Evolutionary conservation across 345 rosid genomes (phyloP), one percentile per base, ranked within the genome.

Genomic region (Gossypium sturtianum): DNA sequence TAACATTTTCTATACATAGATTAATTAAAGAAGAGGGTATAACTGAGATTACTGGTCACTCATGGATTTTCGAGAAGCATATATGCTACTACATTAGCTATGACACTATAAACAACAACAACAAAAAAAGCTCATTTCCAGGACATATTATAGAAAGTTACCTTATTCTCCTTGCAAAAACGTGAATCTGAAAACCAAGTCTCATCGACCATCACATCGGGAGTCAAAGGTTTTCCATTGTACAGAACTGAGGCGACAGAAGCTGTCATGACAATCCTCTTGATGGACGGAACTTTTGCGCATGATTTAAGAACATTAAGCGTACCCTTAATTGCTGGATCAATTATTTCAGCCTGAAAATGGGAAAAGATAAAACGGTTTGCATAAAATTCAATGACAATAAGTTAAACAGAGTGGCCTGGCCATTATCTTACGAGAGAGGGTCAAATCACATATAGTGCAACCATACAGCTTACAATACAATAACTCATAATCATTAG

Each of bases 321-420:
- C 12, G 87, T 84, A 41, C 89, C 88, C 74, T 84, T 87, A 2
- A 89, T 41, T 1, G 87, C 88, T 61, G 87, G 82, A 65, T 82
- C 85, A n/a, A 87, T 80, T 34, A 89, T 1, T 51, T 87, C 87
- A 1, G 58, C 76, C 85, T 80, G 78, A 63, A 66, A 44, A 19
- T 25, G 62, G 27, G 43, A 27, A 69, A 19, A 23, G 53, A 17
- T 11, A 13, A 58, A 23, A 61, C 10, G 5, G 38, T 60, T 27
- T 27, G 66, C 19, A 62, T 34, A 34, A 29, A 61, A 60, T 61
- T 61, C 44, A 27, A 6, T 59, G 64, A 25, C 64, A 25, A 5
- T 59, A 59, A 12, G 64, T 54, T 19, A 54, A n/a, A 54, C 3
- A 54, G 20, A 2, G 23, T 54, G 7, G 41, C 41, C 41, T 34